These are phyloP conservation scores for Gypsophila paniculata DNA, from an alignment of 179 eudicot species.

Conservation along the genomic window DNA sequence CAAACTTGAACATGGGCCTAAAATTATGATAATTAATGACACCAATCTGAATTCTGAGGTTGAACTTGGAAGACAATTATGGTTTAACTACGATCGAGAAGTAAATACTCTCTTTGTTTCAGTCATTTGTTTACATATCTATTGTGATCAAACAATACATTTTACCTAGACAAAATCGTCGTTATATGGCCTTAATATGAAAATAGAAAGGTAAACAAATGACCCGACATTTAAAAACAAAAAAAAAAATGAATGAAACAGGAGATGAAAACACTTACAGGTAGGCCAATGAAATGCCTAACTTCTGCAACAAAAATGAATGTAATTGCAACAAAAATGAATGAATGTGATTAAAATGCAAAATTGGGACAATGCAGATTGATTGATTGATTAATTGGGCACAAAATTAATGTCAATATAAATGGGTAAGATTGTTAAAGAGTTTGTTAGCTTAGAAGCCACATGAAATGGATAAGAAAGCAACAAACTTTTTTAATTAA, in stretches of 20 bases:
- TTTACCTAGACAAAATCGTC: no score
- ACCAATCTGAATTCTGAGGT: background rate
- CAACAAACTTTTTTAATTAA: slow-evolving; percentile 1
- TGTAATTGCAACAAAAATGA: no score
- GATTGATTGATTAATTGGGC: slow-evolving; percentile 7
- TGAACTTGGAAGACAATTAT: background rate
- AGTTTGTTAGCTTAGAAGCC: slow-evolving; percentile 22
- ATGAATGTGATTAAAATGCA: no score
- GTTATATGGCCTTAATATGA: no score
- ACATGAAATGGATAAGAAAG: slow-evolving; percentile 13
- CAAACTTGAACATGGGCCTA: background rate
- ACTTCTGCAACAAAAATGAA: slow-evolving; percentile 17
- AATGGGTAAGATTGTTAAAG: no score
- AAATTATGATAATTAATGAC: no score
- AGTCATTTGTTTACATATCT: no score
- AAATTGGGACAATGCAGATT: background rate
- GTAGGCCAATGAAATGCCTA: slow-evolving; percentile 23
- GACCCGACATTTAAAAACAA: no score
- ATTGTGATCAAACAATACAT: no score
- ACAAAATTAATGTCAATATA: background rate
- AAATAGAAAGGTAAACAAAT: no score
- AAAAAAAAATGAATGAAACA: slow-evolving; percentile 5
- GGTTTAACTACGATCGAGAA: background rate
- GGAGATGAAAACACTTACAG: slow-evolving; percentile 19
- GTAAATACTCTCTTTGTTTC: no score